Evolutionary conservation across 192 early-diverging fungal species (phyloP).

Genomic region (Fimicolochytrium jonesii): DNA sequence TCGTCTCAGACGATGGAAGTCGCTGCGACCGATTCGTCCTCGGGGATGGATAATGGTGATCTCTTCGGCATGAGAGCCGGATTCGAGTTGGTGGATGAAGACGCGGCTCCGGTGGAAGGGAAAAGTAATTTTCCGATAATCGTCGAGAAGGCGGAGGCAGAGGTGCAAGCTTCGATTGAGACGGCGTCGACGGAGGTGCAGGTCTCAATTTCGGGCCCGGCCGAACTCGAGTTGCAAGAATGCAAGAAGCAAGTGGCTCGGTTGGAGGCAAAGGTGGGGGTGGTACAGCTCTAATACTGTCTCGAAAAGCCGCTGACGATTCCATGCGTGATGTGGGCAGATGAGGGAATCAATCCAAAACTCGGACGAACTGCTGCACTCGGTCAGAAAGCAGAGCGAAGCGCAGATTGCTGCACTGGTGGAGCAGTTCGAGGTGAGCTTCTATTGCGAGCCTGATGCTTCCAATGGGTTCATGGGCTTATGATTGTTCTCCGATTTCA

Average conservation of each 20-base stretch:
- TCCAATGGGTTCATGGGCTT: too few species aligned
- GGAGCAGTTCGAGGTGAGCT: not conserved
- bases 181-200: not conserved
- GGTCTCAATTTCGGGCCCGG: not conserved
- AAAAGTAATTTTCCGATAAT: too few species aligned
- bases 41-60: too few species aligned
- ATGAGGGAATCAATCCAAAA: not conserved
- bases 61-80: too few species aligned
- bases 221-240: not conserved
- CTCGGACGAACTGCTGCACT: not conserved
- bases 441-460: not conserved
- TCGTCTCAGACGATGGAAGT: too few species aligned
- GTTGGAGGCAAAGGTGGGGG: constrained; percentile 7
- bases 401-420: constrained; percentile 9
- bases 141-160: too few species aligned
- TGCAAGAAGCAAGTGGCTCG: not conserved
- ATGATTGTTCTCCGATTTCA: too few species aligned
- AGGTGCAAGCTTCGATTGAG: not conserved
- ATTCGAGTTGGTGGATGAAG: too few species aligned
- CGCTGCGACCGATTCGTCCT: too few species aligned
- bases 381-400: constrained; percentile 17
- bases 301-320: too few species aligned
- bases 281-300: too few species aligned
- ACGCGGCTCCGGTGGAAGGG: too few species aligned
- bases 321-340: not conserved